A percentile compares a stretch with the other conserved stretches of the same genome.
Conservation (phyloP, 2,329 filamentous ascomycete species). For the Stagonosporopsis chrysanthemi region DNA sequence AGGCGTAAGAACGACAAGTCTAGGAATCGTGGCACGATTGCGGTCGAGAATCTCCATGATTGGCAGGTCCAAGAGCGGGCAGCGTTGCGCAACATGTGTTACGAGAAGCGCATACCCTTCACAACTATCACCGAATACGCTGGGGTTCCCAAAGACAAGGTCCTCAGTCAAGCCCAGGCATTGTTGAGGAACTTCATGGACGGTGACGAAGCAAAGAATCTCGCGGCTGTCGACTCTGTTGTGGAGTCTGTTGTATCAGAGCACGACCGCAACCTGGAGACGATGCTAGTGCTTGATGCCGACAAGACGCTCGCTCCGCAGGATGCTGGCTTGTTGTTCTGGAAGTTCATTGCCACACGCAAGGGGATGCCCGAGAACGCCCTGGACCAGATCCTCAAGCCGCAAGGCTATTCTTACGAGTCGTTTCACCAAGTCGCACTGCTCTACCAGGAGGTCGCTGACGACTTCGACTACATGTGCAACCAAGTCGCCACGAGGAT, state of each 20-base stretch:
- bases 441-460: constrained; percentile 58
- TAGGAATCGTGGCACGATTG: neutral
- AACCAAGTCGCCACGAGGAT: constrained; percentile 53
- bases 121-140: neutral
- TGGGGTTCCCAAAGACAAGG: neutral
- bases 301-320: constrained; percentile 63
- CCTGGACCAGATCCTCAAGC: constrained; percentile 57
- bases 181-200: neutral
- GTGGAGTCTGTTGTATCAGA: neutral
- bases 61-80: neutral
- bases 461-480: constrained; percentile 58
- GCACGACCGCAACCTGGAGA: constrained; percentile 43
- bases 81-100: neutral
- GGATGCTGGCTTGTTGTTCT: constrained; percentile 63
- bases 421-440: constrained; percentile 64
- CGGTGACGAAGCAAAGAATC: neutral
- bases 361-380: constrained; percentile 26
- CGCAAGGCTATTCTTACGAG: constrained; percentile 58
- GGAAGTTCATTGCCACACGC: constrained; percentile 34
- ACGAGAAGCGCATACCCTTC: neutral
- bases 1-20: neutral
- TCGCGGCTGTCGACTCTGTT: neutral
- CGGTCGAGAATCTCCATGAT: neutral
- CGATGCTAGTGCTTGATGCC: constrained; percentile 64
- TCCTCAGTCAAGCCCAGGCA: neutral